These are phyloP conservation scores for Filosporella fistucella DNA, from an alignment of 495 filamentous ascomycete genomes.

Conservation along the genomic window DNA sequence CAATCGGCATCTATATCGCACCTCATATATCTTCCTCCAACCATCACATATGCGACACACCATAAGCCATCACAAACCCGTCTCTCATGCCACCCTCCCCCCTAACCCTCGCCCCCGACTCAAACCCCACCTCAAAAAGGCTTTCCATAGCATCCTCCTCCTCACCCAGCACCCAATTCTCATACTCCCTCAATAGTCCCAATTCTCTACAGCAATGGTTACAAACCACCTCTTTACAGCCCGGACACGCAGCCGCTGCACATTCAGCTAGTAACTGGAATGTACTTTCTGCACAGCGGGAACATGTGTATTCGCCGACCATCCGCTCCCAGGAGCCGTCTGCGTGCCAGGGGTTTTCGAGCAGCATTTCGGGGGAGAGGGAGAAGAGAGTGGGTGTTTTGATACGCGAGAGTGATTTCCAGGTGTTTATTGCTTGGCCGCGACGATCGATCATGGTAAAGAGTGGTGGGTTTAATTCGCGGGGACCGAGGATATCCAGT, in stretches of 20 bases:
- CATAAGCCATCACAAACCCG: not conserved
- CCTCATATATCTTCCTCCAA: not conserved
- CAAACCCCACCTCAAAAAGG: conserved; percentile 12
- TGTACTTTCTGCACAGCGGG: conserved; percentile 11
- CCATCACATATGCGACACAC: not conserved
- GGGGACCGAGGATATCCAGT: conserved; percentile 15
- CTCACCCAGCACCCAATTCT: conserved; percentile 6
- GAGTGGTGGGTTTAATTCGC: conserved; percentile 11
- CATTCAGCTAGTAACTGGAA: conserved; percentile 18
- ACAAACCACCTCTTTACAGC: conserved; percentile 15
- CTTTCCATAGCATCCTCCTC: not conserved
- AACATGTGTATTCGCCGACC: conserved; percentile 14
- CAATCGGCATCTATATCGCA: too few species aligned
- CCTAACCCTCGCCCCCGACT: too few species aligned
- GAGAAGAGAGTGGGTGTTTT: not conserved
- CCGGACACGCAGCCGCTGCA: conserved; percentile 14
- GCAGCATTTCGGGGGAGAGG: not conserved
- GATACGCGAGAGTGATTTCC: conserved; percentile 15
- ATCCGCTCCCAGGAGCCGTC: conserved; percentile 15
- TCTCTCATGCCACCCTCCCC: too few species aligned
- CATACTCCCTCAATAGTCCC: conserved; percentile 14
- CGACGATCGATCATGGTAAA: conserved; percentile 15
- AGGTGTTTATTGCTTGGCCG: conserved; percentile 10
- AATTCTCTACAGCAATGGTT: conserved; percentile 15
- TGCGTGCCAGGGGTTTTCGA: conserved; percentile 18